phyloP scores from a whole-genome alignment of 1,284 basidiomycete species.

The Porodaedalea pini region DNA sequence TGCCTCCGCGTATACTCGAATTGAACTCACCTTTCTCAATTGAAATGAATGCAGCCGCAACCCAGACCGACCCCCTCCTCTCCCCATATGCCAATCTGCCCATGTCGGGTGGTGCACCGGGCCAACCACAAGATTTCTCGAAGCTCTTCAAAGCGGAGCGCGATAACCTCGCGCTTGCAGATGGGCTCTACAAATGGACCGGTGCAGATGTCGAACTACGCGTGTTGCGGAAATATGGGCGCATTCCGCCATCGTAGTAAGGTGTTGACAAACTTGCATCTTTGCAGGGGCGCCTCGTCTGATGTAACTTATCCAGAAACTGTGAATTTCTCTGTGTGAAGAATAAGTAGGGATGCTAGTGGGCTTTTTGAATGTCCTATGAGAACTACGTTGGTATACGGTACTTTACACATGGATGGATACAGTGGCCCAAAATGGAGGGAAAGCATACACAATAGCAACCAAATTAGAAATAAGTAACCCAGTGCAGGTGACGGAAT shows the following conservation, averaged over 20 bases:
- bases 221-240: constrained; percentile 74
- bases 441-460: neutral
- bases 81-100: constrained; percentile 70
- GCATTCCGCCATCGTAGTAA: constrained; percentile 28
- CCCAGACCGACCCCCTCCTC: constrained; percentile 68
- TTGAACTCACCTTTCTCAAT: neutral
- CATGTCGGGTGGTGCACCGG: constrained; percentile 41
- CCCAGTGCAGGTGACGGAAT: neutral
- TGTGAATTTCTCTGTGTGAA: no score
- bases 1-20: neutral
- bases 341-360: no score
- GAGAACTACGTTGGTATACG: no score
- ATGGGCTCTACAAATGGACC: constrained; percentile 80
- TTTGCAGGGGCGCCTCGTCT: no score
- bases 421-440: neutral
- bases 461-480: neutral
- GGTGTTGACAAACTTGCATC: neutral
- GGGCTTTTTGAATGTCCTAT: no score
- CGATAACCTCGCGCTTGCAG: constrained; percentile 91
- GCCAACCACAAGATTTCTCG: constrained; percentile 75
- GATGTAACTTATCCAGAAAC: no score
- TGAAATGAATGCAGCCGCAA: constrained; percentile 62
- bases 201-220: constrained; percentile 77
- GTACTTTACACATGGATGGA: no score
- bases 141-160: constrained; percentile 91